Conservation (phyloP, 169 alveolate genomes). For the Eimeria acervulina region DNA sequence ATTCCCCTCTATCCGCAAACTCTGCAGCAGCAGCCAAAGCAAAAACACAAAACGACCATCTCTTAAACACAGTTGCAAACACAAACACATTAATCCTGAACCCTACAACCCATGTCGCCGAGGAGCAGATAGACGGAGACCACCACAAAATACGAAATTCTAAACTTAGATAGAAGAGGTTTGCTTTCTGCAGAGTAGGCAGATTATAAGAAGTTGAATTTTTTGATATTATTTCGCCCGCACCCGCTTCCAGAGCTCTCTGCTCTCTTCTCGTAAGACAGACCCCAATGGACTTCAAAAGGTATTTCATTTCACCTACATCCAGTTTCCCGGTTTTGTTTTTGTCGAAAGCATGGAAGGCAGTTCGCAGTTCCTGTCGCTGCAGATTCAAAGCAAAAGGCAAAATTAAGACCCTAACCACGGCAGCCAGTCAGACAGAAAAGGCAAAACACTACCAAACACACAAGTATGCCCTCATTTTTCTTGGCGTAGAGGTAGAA, state of each 20-base stretch:
- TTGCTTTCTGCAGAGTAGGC: neutral
- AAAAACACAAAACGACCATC: neutral
- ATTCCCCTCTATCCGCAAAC: constrained; percentile 79
- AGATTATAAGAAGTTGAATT: no score
- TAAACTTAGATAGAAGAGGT: neutral
- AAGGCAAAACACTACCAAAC: neutral
- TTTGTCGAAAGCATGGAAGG: constrained; percentile 81
- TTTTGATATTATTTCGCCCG: neutral
- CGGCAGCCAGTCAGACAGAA: neutral
- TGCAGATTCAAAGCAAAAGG: neutral
- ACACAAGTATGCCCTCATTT: neutral
- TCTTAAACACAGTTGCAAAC: neutral
- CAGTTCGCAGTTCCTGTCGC: constrained; percentile 82
- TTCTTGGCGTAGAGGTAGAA: no score
- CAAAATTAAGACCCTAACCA: neutral
- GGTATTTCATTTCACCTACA: constrained; percentile 21
- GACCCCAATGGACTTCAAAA: constrained; percentile 84
- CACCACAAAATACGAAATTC: no score
- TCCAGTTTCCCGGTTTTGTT: constrained; percentile 73
- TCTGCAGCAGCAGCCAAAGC: neutral
- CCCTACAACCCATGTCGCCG: no score
- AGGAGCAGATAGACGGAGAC: no score
- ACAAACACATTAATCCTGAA: neutral
- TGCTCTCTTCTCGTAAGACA: constrained; percentile 53
- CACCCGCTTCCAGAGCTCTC: constrained; percentile 63